A percentile compares a stretch with the other conserved stretches of the same genome.
Conservation (phyloP, 2,329 filamentous ascomycete species). For the Botrytis hyacinthi region DNA sequence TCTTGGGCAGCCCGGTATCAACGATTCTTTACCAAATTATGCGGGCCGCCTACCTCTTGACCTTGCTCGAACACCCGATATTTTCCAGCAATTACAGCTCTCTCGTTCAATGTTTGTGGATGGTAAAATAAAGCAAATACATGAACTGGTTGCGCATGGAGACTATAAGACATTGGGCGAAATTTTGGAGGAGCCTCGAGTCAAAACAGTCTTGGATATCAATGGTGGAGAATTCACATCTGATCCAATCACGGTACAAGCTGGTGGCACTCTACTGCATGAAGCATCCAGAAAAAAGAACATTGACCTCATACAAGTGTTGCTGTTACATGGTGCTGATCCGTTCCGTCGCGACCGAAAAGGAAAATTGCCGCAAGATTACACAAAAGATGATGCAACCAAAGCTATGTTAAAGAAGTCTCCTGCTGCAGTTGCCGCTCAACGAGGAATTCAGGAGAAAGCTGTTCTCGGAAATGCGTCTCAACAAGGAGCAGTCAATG, state of each 20-base stretch:
- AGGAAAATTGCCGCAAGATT: constrained; percentile 92
- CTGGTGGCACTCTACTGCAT: constrained; percentile 89
- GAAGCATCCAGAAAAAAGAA: constrained; percentile 90
- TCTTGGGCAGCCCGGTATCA: constrained; percentile 78
- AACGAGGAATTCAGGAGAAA: constrained; percentile 94
- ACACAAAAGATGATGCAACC: constrained; percentile 91
- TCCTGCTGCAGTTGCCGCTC: constrained; percentile 88
- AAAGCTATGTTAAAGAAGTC: constrained; percentile 88
- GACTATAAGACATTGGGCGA: constrained; percentile 78
- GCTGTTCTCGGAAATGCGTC: constrained; percentile 80
- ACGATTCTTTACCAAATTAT: constrained; percentile 83
- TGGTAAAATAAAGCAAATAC: constrained; percentile 77
- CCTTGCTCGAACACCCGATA: constrained; percentile 85
- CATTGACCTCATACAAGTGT: constrained; percentile 79
- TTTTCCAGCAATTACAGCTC: constrained; percentile 92
- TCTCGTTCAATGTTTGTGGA: constrained; percentile 88
- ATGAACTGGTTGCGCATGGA: constrained; percentile 68
- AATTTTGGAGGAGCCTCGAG: constrained; percentile 77
- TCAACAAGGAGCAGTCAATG: constrained; percentile 49
- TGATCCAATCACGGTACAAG: constrained; percentile 71
- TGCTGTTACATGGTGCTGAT: constrained; percentile 91
- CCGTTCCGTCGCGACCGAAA: constrained; percentile 93
- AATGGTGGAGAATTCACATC: constrained; percentile 88
- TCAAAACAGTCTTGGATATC: constrained; percentile 85
- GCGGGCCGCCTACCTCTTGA: constrained; percentile 84